These are phyloP conservation scores for Irineochytrium annulatum DNA, from an alignment of 192 early-diverging fungal genomes.

Conservation along the genomic window DNA sequence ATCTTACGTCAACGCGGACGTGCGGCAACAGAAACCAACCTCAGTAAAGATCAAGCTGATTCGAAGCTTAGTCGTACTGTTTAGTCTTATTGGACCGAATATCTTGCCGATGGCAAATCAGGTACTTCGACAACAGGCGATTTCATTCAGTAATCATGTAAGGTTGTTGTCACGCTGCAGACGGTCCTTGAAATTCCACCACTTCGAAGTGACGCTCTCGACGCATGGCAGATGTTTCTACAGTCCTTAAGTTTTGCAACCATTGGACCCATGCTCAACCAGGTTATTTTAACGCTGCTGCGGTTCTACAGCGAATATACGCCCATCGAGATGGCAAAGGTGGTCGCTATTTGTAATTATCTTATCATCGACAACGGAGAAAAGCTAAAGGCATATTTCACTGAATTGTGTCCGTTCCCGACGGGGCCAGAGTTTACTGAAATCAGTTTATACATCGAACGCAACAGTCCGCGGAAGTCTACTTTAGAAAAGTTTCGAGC, in stretches of 20 bases:
- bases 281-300: slow-evolving; percentile 26
- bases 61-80: slow-evolving; percentile 24
- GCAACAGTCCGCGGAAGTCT: background rate
- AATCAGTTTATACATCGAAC: slow-evolving; percentile 17
- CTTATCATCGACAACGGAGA: slow-evolving; percentile 23
- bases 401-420: slow-evolving; percentile 25
- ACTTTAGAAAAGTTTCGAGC: slow-evolving; percentile 10
- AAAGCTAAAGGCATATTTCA: slow-evolving; percentile 7
- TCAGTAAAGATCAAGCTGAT: slow-evolving; percentile 24
- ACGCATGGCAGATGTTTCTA: slow-evolving; percentile 36
- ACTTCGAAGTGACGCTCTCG: slow-evolving; percentile 22
- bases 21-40: background rate
- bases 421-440: slow-evolving; percentile 10
- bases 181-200: slow-evolving; percentile 27
- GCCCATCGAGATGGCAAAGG: background rate
- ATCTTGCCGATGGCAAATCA: slow-evolving; percentile 2
- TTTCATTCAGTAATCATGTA: slow-evolving; percentile 36
- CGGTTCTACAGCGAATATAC: slow-evolving; percentile 19
- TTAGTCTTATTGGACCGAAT: slow-evolving; percentile 26
- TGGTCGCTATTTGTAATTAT: slow-evolving; percentile 31
- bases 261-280: slow-evolving; percentile 29
- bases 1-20: slow-evolving; percentile 28
- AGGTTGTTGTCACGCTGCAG: slow-evolving; percentile 43
- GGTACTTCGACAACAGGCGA: background rate
- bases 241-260: slow-evolving; percentile 11